Evolutionary conservation across 441 rosid species (phyloP).

Genomic region (Populus hybrid): DNA sequence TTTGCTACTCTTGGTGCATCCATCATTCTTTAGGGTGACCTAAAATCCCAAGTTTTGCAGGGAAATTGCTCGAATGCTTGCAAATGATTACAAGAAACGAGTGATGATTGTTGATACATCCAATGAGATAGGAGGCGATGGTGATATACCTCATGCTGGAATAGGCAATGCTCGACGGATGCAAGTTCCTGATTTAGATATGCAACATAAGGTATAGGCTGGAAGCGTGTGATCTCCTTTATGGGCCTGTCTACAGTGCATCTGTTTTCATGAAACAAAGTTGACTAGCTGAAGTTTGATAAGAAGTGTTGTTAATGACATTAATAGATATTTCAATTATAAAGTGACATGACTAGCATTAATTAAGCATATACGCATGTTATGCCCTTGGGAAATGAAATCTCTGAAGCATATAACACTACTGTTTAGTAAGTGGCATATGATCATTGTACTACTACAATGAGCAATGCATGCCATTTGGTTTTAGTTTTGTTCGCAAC

Average conservation of each 20-base stretch:
- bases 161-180: slow-evolving; percentile 92
- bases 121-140: slow-evolving; percentile 98
- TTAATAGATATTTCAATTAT: neutral
- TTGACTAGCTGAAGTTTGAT: neutral
- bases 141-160: slow-evolving; percentile 95
- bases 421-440: neutral
- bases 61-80: slow-evolving; percentile 91
- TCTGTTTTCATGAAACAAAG: neutral
- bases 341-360: neutral
- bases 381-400: neutral
- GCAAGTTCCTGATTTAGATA: slow-evolving; percentile 85
- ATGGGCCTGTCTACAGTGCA: neutral
- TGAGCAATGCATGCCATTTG: neutral
- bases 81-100: slow-evolving; percentile 78
- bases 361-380: neutral
- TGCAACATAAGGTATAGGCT: slow-evolving; percentile 79
- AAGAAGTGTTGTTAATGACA: neutral
- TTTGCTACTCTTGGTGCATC: slow-evolving; percentile 9
- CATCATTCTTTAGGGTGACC: slow-evolving; percentile 14
- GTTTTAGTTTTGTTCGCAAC: neutral
- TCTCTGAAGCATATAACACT: neutral
- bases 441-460: neutral
- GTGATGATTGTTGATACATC: slow-evolving; percentile 97
- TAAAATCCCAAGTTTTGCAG: slow-evolving; percentile 33
- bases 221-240: neutral